These are phyloP conservation scores for Pseudocercospora fijiensis DNA, from an alignment of 2,329 filamentous ascomycete species.

Conservation along the genomic window DNA sequence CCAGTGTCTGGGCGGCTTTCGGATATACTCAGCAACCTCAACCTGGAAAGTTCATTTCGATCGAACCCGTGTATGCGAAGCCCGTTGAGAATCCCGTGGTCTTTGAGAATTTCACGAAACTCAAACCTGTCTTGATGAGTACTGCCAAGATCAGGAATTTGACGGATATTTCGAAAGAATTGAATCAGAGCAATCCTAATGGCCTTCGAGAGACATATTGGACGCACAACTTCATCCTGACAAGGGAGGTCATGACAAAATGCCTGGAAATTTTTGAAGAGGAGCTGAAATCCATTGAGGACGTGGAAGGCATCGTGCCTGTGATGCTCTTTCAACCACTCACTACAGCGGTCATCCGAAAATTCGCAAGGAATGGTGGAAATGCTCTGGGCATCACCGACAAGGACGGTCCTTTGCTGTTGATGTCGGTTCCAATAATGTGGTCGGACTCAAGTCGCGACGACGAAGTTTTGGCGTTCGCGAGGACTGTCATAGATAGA, in stretches of 20 bases:
- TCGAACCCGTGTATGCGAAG: constrained; percentile 7
- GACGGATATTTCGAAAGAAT: constrained; percentile 11
- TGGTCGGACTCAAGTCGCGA: constrained; percentile 13
- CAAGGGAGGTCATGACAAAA: constrained; percentile 4
- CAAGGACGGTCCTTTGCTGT: constrained; percentile 12
- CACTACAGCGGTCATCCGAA: neutral
- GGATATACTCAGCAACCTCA: constrained; percentile 3
- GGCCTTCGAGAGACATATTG: constrained; percentile 19
- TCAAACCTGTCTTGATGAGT: neutral
- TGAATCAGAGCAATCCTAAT: constrained; percentile 10
- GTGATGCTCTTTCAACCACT: constrained; percentile 15
- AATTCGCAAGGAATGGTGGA: constrained; percentile 17
- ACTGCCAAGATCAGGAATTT: neutral
- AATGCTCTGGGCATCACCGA: constrained; percentile 17
- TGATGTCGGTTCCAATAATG: constrained; percentile 6
- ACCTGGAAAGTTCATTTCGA: constrained; percentile 1
- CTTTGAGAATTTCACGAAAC: constrained; percentile 11
- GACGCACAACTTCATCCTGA: constrained; percentile 12
- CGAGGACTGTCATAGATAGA: constrained; percentile 4
- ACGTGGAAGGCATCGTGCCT: constrained; percentile 13
- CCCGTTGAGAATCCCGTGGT: constrained; percentile 7
- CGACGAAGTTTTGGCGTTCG: constrained; percentile 1
- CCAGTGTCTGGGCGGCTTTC: constrained; percentile 10
- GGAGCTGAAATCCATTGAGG: constrained; percentile 12
- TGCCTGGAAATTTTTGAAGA: constrained; percentile 6